Evolutionary conservation across 768 basidiomycete species (phyloP).

Genomic region (Leccinellum albellum): DNA sequence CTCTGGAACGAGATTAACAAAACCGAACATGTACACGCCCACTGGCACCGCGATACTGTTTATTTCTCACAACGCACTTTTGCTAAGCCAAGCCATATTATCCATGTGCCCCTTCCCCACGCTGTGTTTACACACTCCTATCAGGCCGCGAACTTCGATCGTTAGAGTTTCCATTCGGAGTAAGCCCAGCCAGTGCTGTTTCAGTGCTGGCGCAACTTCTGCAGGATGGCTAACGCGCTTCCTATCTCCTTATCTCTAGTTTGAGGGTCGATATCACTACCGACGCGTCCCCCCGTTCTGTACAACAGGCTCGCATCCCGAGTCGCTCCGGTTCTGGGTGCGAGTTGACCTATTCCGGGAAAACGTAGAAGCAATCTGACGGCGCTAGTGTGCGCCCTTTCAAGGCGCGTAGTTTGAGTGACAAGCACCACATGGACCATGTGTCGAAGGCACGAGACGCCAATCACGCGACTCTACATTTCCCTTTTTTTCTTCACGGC

Average conservation of each 20-base stretch:
- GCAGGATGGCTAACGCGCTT: constrained; percentile 3
- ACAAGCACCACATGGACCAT: neutral
- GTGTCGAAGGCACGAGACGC: neutral
- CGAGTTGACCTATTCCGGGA: neutral
- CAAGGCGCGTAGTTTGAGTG: neutral
- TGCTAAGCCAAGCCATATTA: constrained; percentile 1
- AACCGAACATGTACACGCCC: neutral
- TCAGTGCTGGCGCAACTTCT: constrained; percentile 4
- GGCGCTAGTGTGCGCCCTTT: neutral
- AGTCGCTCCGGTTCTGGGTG: neutral
- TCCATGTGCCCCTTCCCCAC: constrained; percentile 6
- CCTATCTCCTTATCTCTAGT: neutral
- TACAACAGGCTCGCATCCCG: neutral
- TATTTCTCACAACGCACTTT: neutral
- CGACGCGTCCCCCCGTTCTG: neutral
- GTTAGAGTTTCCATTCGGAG: constrained; percentile 11
- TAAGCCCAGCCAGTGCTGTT: neutral
- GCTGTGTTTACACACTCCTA: constrained; percentile 11
- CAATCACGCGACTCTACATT: neutral
- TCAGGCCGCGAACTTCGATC: constrained; percentile 5
- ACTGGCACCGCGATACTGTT: neutral
- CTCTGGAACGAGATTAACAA: neutral
- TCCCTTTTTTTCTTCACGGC: neutral
- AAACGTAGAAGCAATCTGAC: neutral
- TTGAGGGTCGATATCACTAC: neutral